These are phyloP conservation scores for Bolboschoenus planiculmis DNA, from an alignment of 176 grass and related monocot genomes.

Conservation along the genomic window DNA sequence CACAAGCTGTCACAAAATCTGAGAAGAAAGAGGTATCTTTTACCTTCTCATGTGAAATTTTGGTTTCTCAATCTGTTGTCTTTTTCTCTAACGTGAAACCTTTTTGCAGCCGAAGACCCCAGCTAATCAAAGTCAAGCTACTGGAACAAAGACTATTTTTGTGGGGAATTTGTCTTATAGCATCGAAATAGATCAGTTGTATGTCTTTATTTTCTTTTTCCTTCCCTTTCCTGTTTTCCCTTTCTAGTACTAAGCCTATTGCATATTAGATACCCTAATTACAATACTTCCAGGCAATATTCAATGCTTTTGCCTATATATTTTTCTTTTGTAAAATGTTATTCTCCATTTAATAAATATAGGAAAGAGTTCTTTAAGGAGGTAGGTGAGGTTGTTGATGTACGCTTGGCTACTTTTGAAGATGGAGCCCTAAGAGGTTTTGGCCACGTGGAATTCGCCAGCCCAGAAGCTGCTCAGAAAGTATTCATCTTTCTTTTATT, in stretches of 20 bases:
- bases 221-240: neutral
- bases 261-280: neutral
- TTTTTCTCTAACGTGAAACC: neutral
- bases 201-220: constrained; percentile 10
- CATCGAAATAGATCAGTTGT: constrained; percentile 41
- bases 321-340: neutral
- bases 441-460: constrained; percentile 70
- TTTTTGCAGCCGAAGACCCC: constrained; percentile 59
- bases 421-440: constrained; percentile 55
- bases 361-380: constrained; percentile 64
- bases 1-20: constrained; percentile 29
- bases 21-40: constrained; percentile 39
- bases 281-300: neutral
- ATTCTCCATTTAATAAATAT: neutral
- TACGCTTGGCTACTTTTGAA: constrained; percentile 40
- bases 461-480: constrained; percentile 51
- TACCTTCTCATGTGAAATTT: neutral
- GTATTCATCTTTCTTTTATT: constrained; percentile 19
- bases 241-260: neutral
- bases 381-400: constrained; percentile 52
- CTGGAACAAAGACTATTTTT: constrained; percentile 50
- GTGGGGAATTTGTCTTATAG: constrained; percentile 43
- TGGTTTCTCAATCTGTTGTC: neutral
- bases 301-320: neutral
- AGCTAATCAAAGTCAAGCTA: constrained; percentile 30